Evolutionary conservation across 352 stramenopile genomes (phyloP).

Genomic region (Phytophthora pistaciae): DNA sequence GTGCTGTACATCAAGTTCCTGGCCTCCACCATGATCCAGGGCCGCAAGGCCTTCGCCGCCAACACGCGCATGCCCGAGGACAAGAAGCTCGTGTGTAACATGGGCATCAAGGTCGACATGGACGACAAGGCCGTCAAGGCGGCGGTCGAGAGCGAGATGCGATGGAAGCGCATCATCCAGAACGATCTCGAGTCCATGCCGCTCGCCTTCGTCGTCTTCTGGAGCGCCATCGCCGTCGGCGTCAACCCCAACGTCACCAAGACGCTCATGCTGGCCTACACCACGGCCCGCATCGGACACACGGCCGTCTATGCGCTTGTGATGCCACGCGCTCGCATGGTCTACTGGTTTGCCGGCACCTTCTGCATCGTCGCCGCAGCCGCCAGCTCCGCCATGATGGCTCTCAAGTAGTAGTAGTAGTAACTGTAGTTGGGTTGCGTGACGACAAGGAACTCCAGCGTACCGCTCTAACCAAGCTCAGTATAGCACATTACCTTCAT

Average conservation of each 20-base stretch:
- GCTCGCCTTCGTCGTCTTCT: slow-evolving; percentile 59
- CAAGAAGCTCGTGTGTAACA: slow-evolving; percentile 40
- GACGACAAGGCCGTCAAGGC: slow-evolving; percentile 40
- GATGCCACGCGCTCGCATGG: slow-evolving; percentile 40
- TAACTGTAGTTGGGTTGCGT: background rate
- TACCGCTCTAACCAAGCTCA: background rate
- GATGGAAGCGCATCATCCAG: slow-evolving; percentile 66
- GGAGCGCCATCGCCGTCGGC: slow-evolving; percentile 42
- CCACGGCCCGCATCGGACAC: slow-evolving; percentile 43
- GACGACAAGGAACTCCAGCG: no score
- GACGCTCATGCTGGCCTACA: slow-evolving; percentile 51
- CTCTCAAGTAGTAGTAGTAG: slow-evolving; percentile 22
- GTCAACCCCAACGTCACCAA: slow-evolving; percentile 43
- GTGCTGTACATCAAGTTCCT: slow-evolving; percentile 76
- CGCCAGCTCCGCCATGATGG: background rate
- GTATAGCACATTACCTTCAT: background rate
- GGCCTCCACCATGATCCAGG: slow-evolving; percentile 55
- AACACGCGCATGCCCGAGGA: slow-evolving; percentile 57
- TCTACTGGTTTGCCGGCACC: slow-evolving; percentile 36
- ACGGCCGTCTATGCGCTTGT: slow-evolving; percentile 52
- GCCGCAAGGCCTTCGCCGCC: slow-evolving; percentile 50
- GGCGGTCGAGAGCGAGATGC: slow-evolving; percentile 43
- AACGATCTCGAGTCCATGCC: slow-evolving; percentile 75
- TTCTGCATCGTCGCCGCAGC: slow-evolving; percentile 37
- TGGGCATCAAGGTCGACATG: slow-evolving; percentile 32